These are phyloP conservation scores for Euphorbia peplus DNA, from an alignment of 345 rosid genomes.

Conservation along the genomic window DNA sequence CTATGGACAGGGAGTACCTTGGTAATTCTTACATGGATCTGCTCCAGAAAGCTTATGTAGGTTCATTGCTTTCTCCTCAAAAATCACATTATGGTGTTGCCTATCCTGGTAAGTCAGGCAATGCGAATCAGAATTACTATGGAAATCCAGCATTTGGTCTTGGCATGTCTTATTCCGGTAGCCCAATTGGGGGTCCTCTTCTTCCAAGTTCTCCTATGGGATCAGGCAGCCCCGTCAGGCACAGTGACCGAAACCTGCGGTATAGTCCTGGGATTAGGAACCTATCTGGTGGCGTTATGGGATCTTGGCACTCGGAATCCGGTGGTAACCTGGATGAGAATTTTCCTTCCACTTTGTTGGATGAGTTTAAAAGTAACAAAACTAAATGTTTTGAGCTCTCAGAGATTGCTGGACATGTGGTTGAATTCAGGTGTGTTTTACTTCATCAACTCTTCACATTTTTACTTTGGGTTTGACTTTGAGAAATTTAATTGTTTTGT, in stretches of 20 bases:
- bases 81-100: slow-evolving; percentile 51
- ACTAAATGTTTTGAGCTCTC: slow-evolving; percentile 67
- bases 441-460: background rate
- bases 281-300: slow-evolving; percentile 46
- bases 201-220: slow-evolving; percentile 51
- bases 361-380: slow-evolving; percentile 68
- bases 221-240: slow-evolving; percentile 48
- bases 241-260: slow-evolving; percentile 45
- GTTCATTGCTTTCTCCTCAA: slow-evolving; percentile 39
- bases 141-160: slow-evolving; percentile 49
- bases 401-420: slow-evolving; percentile 68
- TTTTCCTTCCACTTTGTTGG: slow-evolving; percentile 55
- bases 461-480: background rate
- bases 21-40: slow-evolving; percentile 54
- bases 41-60: slow-evolving; percentile 55
- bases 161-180: slow-evolving; percentile 57
- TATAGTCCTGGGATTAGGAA: slow-evolving; percentile 52
- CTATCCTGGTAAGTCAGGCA: slow-evolving; percentile 42
- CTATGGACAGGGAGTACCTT: slow-evolving; percentile 38
- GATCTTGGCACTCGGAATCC: slow-evolving; percentile 54
- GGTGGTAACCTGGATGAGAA: slow-evolving; percentile 46
- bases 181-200: slow-evolving; percentile 36
- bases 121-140: slow-evolving; percentile 39
- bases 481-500: slow-evolving; percentile 10
- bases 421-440: slow-evolving; percentile 61